Base-by-base conservation (phyloP, 306 rosid species). In the Heteromeles arbutifolia region DNA sequence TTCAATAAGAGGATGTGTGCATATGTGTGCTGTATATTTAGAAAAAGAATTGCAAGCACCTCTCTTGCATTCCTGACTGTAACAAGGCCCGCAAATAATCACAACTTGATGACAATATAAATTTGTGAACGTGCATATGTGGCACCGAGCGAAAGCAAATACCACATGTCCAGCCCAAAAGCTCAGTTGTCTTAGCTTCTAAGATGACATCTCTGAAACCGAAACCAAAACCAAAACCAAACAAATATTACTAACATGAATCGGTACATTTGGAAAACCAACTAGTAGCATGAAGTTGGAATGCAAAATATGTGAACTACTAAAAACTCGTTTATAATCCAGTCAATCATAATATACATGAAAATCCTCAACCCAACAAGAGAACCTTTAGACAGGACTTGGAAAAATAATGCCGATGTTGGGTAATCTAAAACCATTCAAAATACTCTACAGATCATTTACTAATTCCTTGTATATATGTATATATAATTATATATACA, bases 51-150 rank as follows among this genome's bases (percentile, higher is more conserved):
- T 58, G 62, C 19, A 77, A 52, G 75, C 65, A 91, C 98, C 98
- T 94, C 77, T 94, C 98, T 84, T 75, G 87, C 97, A 94, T 94
- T 82, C 97, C 95, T 64, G 97, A 91, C 68, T 82, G 78, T 66
- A 90, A 88, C 80, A 94, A 86, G 81, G 88, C 97, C 65, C 72
- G 86, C 69, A 94, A 82, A 82, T 94, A 94, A 63, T 87, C 90
- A 81, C 89, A 90, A 74, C 88, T 88, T 77, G 93, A 75, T 72
- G 87, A 90, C 87, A 94, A 78, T 72, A 94, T 77, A 69, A 90
- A 88, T 84, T 90, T 91, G 90, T 94, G 98, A 73, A 58, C 88
- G 84, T 94, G 98, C 85, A 86, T 45, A 81, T 91, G 98, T 11
- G 95, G 95, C 72, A 80, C 79, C 56, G 68, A 78, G 53, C 70